Conservation (phyloP, 768 basidiomycete species). For the Mycena leptocephala region DNA sequence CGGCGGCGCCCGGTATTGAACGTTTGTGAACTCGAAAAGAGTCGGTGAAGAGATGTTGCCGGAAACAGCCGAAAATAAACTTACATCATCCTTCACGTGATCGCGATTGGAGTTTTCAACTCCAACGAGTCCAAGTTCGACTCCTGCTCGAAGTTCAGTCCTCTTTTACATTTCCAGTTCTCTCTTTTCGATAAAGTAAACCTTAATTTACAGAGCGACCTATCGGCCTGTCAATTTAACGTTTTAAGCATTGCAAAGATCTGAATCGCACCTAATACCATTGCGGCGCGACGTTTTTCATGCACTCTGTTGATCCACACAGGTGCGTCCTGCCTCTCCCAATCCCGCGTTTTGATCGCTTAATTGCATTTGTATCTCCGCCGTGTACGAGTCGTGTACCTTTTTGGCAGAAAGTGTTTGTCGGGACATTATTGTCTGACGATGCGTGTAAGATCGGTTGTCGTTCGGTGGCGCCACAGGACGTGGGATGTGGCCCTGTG, state of each 20-base stretch:
- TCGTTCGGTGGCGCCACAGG: conserved; percentile 15
- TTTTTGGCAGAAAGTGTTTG: not conserved
- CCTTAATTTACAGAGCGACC: not conserved
- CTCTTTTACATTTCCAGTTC: no score
- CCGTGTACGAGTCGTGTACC: conserved; percentile 13
- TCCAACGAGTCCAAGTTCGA: no score
- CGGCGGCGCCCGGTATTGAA: no score
- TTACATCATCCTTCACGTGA: no score
- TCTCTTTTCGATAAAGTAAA: no score
- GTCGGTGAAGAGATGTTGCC: no score
- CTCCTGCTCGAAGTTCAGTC: no score
- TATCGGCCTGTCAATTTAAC: not conserved
- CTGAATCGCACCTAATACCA: not conserved
- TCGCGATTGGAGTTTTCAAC: no score
- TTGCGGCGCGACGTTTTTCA: not conserved
- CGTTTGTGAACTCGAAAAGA: no score
- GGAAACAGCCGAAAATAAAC: no score
- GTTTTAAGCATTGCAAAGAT: not conserved
- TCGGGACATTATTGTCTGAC: not conserved
- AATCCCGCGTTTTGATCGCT: conserved; percentile 10
- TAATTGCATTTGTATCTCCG: conserved; percentile 11
- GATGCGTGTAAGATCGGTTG: conserved; percentile 5
- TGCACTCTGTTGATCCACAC: not conserved
- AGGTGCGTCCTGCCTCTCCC: not conserved
- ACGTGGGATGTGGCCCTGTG: not conserved